phyloP scores from a whole-genome alignment of 75 land plant genomes.

The Adiantum capillusveneris region DNA sequence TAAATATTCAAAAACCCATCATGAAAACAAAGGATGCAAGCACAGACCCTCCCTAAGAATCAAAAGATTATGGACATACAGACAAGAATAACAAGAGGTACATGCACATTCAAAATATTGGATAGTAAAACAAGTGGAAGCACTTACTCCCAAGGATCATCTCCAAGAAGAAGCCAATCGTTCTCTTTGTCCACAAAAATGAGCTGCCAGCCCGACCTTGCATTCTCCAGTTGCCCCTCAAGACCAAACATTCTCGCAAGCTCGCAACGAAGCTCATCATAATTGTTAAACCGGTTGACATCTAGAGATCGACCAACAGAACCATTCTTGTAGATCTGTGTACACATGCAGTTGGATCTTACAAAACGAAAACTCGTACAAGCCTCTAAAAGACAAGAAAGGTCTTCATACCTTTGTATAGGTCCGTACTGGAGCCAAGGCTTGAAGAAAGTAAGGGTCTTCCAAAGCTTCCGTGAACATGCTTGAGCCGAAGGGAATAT shows the following conservation, averaged over 20 bases:
- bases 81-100: too few species aligned
- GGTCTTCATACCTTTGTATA: constrained; percentile 69
- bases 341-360: too few species aligned
- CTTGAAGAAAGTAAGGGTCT: constrained; percentile 31
- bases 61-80: too few species aligned
- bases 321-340: constrained; percentile 68
- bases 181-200: constrained; percentile 83
- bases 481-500: constrained; percentile 35
- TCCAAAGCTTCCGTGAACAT: constrained; percentile 42
- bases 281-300: constrained; percentile 55
- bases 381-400: not conserved
- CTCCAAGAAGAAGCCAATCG: constrained; percentile 83
- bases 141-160: constrained; percentile 83
- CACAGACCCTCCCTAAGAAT: too few species aligned
- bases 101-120: not conserved
- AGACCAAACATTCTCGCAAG: constrained; percentile 71
- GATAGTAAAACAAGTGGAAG: not conserved
- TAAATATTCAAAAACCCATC: too few species aligned
- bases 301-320: constrained; percentile 67
- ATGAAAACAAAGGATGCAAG: too few species aligned
- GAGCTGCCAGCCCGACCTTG: constrained; percentile 98
- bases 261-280: constrained; percentile 64
- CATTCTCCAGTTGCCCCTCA: constrained; percentile 77
- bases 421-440: constrained; percentile 57
- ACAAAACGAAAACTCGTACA: too few species aligned